phyloP scores from a whole-genome alignment of 1,284 basidiomycete species.

The Fistulina hepatica region DNA sequence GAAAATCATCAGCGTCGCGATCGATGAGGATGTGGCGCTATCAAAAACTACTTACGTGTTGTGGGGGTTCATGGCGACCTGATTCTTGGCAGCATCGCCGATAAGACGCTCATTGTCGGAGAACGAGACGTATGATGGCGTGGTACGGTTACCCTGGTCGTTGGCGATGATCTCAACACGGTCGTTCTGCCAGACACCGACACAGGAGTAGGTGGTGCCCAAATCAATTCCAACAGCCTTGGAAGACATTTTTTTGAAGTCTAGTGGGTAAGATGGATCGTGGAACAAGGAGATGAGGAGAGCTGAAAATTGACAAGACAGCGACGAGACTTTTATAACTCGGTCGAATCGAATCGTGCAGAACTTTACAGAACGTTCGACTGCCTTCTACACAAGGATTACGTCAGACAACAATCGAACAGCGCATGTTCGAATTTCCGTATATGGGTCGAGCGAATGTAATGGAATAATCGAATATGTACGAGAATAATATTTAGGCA shows the following conservation, averaged over 20 bases:
- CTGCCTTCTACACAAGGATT: not conserved
- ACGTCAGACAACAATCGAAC: too few relatives aligned
- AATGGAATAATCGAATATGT: too few relatives aligned
- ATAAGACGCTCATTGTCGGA: constrained; percentile 90
- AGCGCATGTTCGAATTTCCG: too few relatives aligned
- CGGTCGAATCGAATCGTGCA: constrained; percentile 34
- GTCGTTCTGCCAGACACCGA: constrained; percentile 97
- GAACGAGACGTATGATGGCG: constrained; percentile 91
- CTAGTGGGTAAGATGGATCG: constrained; percentile 6
- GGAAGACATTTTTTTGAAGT: constrained; percentile 31
- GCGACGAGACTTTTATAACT: constrained; percentile 22
- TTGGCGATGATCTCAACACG: constrained; percentile 97
- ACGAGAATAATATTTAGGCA: too few relatives aligned
- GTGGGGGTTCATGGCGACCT: constrained; percentile 79
- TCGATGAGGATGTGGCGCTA: constrained; percentile 6
- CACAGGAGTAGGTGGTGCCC: constrained; percentile 23
- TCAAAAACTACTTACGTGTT: constrained; percentile 43
- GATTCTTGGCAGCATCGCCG: constrained; percentile 94
- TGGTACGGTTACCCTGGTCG: constrained; percentile 96
- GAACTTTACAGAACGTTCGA: constrained; percentile 25
- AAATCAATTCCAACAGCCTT: constrained; percentile 93
- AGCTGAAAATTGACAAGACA: constrained; percentile 2
- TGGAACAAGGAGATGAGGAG: constrained; percentile 2
- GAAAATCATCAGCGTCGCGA: constrained; percentile 12
- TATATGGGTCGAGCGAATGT: too few relatives aligned